Evolutionary conservation across 257 asterid species (phyloP).

Genomic region (Euphrasia confusa): DNA sequence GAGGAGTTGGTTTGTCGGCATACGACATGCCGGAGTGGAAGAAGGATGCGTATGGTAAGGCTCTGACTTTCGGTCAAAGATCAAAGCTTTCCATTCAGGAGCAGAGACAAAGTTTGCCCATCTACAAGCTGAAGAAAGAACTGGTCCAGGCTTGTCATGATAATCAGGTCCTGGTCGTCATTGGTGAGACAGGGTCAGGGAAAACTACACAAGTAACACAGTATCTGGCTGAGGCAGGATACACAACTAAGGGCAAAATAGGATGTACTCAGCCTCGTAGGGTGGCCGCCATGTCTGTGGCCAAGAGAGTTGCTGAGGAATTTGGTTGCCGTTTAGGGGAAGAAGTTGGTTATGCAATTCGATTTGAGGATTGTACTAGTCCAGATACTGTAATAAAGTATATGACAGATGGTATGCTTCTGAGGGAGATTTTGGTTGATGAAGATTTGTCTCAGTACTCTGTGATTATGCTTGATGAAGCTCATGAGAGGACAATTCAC

Average conservation of each 20-base stretch:
- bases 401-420: constrained; percentile 97
- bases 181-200: constrained; percentile 98
- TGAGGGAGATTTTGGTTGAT: constrained; percentile 85
- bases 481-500: constrained; percentile 84
- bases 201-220: constrained; percentile 94
- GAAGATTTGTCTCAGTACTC: constrained; percentile 82
- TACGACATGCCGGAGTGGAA: constrained; percentile 99
- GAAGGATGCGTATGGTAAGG: constrained; percentile 88
- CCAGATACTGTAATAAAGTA: constrained; percentile 94
- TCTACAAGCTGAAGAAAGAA: constrained; percentile 80
- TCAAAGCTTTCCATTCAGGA: constrained; percentile 93
- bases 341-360: constrained; percentile 93
- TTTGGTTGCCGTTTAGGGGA: constrained; percentile 93
- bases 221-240: constrained; percentile 94
- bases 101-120: constrained; percentile 83
- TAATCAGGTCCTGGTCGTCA: constrained; percentile 86
- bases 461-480: constrained; percentile 92
- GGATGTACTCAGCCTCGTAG: constrained; percentile 98
- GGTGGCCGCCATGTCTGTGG: constrained; percentile 98
- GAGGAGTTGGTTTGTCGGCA: constrained; percentile 96
- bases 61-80: constrained; percentile 87
- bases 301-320: constrained; percentile 97
- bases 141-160: constrained; percentile 81
- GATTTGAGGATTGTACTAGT: constrained; percentile 95
- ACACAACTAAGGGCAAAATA: constrained; percentile 80